These are phyloP conservation scores for Yarrowia sp. DNA, from an alignment of 805 yeast species.

Conservation along the genomic window DNA sequence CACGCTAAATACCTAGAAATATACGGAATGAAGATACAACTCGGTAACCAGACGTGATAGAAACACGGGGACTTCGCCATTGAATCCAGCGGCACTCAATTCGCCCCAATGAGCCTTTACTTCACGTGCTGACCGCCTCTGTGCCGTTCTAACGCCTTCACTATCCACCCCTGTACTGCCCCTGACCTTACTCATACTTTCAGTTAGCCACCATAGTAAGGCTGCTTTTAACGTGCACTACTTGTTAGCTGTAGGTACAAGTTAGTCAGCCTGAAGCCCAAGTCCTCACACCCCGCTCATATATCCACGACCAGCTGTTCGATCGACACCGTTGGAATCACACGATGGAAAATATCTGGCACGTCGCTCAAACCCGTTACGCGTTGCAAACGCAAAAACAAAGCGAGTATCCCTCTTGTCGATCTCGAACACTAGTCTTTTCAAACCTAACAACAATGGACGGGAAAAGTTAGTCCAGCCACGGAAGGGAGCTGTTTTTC, in stretches of 20 bases:
- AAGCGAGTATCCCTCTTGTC: conserved; percentile 1
- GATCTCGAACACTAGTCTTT: not conserved
- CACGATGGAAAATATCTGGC: not conserved
- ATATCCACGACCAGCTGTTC: too few species aligned
- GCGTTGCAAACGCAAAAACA: conserved; percentile 8
- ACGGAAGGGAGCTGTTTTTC: too few species aligned
- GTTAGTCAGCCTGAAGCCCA: too few species aligned
- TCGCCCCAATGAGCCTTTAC: too few species aligned
- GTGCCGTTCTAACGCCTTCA: not conserved
- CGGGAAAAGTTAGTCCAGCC: not conserved
- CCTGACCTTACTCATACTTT: conserved; percentile 1
- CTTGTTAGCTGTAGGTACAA: conserved; percentile 3
- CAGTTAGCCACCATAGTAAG: conserved; percentile 1
- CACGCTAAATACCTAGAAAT: too few species aligned
- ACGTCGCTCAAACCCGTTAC: conserved; percentile 1
- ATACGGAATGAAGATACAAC: too few species aligned
- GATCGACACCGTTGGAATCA: not conserved
- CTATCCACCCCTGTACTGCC: not conserved
- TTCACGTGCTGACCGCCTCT: not conserved
- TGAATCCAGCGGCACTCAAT: too few species aligned
- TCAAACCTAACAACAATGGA: not conserved
- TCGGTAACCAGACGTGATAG: too few species aligned
- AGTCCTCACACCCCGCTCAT: too few species aligned
- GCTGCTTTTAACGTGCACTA: conserved; percentile 7
- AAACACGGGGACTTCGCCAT: too few species aligned